A percentile compares a stretch with the other conserved stretches of the same genome.
phyloP scores from a whole-genome alignment of 257 asterid species.

The Fraxinus pennsylvanica region DNA sequence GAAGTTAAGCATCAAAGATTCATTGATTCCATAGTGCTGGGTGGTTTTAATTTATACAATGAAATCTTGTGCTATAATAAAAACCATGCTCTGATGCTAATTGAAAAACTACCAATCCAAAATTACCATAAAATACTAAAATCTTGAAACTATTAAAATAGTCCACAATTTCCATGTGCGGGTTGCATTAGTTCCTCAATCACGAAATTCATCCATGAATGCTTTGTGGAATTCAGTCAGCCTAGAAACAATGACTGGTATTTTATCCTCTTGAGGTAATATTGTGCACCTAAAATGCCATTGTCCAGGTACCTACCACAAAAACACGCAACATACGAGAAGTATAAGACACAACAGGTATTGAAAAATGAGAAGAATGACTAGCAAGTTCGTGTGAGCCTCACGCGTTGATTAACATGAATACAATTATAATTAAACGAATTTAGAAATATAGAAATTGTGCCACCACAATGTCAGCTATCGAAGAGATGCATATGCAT shows the following conservation, averaged over 20 bases:
- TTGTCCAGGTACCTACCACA: slow-evolving; percentile 68
- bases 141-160: too few species aligned
- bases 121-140: too few species aligned
- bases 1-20: too few species aligned
- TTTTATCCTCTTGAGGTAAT: slow-evolving; percentile 87
- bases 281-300: slow-evolving; percentile 98
- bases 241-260: slow-evolving; percentile 72
- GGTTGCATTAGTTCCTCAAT: slow-evolving; percentile 29
- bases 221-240: slow-evolving; percentile 71
- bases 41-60: too few species aligned
- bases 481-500: not conserved
- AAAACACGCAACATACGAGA: not conserved
- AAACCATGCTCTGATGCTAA: too few species aligned
- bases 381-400: not conserved
- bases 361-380: not conserved
- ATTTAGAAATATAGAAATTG: not conserved
- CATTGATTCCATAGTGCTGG: too few species aligned
- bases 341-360: not conserved
- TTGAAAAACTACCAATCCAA: too few species aligned
- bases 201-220: slow-evolving; percentile 80
- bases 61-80: too few species aligned
- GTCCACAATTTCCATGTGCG: too few species aligned
- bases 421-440: not conserved
- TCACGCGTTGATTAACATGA: not conserved
- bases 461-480: not conserved